phyloP scores from a whole-genome alignment of 768 basidiomycete species.

The Tulasnella sp. region DNA sequence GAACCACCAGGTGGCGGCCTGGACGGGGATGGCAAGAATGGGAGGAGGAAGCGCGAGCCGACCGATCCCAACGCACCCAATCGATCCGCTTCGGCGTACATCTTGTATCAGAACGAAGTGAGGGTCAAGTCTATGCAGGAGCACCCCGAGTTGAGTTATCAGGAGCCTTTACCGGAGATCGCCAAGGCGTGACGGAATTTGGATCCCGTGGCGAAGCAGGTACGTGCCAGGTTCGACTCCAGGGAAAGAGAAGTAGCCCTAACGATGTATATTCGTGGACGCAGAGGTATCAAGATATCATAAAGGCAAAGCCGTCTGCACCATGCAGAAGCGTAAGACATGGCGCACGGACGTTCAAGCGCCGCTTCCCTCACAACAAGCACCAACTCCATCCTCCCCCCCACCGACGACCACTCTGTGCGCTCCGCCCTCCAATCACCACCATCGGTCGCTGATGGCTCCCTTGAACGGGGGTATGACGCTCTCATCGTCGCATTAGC shows the following conservation, averaged over 20 bases:
- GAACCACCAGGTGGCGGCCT: too few relatives aligned
- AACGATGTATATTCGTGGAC: neutral
- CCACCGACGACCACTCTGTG: conserved; percentile 7
- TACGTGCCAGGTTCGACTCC: neutral
- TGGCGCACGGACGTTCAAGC: neutral
- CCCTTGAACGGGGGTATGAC: neutral
- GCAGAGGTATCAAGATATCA: conserved; percentile 13
- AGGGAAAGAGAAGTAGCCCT: too few relatives aligned
- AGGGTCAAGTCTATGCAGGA: conserved; percentile 65
- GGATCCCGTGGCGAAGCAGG: neutral
- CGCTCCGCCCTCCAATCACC: neutral
- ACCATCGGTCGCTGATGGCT: neutral
- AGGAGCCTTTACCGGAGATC: conserved; percentile 68
- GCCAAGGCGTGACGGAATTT: conserved; percentile 28
- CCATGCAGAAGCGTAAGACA: neutral
- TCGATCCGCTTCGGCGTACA: conserved; percentile 86
- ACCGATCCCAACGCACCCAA: conserved; percentile 96
- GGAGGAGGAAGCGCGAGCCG: conserved; percentile 52
- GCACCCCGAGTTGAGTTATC: conserved; percentile 61
- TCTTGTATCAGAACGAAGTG: conserved; percentile 90
- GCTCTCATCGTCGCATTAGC: conserved; percentile 3
- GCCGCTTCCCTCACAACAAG: neutral
- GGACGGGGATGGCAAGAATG: conserved; percentile 57
- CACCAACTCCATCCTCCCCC: neutral
- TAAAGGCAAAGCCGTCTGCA: neutral